phyloP scores from a whole-genome alignment of 371 early-diverging fungal genomes.

The Nematocida sp. region DNA sequence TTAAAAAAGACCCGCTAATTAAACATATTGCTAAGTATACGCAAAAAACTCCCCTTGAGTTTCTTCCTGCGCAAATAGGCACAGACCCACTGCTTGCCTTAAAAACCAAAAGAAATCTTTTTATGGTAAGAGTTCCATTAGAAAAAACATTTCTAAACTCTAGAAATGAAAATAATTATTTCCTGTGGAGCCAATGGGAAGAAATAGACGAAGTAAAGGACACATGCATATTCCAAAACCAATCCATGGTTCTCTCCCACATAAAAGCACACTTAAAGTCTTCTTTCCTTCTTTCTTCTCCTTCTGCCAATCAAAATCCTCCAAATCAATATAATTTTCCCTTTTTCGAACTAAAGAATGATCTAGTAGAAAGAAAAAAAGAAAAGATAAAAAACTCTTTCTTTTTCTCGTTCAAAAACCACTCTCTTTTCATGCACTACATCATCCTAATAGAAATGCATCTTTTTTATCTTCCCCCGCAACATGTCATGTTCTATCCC shows the following conservation, averaged over 20 bases:
- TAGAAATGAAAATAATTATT: background rate
- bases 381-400: no score
- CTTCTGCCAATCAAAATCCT: no score
- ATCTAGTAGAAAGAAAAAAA: no score
- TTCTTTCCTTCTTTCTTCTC: no score
- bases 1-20: background rate
- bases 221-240: background rate
- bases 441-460: constrained; percentile 43
- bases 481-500: no score
- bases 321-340: no score
- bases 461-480: constrained; percentile 5
- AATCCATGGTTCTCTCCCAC: constrained; percentile 1
- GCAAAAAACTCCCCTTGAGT: background rate
- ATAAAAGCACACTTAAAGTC: no score
- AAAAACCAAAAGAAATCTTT: background rate
- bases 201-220: no score
- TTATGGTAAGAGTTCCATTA: background rate
- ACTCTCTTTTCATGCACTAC: constrained; percentile 1
- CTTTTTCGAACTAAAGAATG: no score
- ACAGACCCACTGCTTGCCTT: constrained; percentile 11
- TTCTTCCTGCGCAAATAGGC: constrained; percentile 1
- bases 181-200: constrained; percentile 13
- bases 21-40: background rate
- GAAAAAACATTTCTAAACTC: no score
- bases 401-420: no score